Conservation (phyloP, 2,329 filamentous ascomycete genomes). For the Colletotrichum spaethianum region DNA sequence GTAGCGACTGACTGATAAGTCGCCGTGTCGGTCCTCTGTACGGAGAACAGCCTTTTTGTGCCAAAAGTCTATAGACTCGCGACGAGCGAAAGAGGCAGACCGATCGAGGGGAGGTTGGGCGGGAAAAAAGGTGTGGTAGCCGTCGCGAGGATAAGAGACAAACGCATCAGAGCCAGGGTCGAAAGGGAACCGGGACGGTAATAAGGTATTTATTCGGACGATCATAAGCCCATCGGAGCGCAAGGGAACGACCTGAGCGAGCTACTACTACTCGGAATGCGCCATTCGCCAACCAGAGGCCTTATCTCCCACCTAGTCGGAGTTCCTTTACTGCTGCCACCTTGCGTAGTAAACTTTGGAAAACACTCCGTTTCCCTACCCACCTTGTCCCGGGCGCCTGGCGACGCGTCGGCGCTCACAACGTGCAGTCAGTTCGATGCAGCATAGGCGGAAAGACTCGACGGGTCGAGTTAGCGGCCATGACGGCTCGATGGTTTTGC, state of each 20-base stretch:
- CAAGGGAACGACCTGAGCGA: constrained; percentile 5
- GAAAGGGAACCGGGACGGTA: not conserved
- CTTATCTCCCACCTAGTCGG: not conserved
- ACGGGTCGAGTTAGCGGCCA: not conserved
- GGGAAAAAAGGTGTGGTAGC: not conserved
- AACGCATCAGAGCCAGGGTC: constrained; percentile 1
- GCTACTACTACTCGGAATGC: not conserved
- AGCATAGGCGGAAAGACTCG: not conserved
- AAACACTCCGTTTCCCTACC: not conserved
- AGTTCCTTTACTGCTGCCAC: not conserved
- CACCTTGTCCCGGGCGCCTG: constrained; percentile 1
- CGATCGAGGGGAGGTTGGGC: too few species aligned
- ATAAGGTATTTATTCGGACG: constrained; percentile 34
- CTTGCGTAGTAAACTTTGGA: not conserved
- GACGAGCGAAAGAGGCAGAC: not conserved
- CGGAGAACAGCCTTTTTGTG: not conserved
- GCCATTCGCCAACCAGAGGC: constrained; percentile 1
- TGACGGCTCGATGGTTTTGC: not conserved
- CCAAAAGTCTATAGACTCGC: not conserved
- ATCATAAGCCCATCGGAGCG: constrained; percentile 18
- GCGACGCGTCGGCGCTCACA: not conserved
- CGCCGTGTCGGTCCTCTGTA: not conserved
- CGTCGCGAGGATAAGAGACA: not conserved
- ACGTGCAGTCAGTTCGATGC: not conserved
- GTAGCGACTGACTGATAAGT: not conserved